Base-by-base conservation (phyloP, 768 basidiomycete genomes). In the Porpolomopsis calyptriformis region DNA sequence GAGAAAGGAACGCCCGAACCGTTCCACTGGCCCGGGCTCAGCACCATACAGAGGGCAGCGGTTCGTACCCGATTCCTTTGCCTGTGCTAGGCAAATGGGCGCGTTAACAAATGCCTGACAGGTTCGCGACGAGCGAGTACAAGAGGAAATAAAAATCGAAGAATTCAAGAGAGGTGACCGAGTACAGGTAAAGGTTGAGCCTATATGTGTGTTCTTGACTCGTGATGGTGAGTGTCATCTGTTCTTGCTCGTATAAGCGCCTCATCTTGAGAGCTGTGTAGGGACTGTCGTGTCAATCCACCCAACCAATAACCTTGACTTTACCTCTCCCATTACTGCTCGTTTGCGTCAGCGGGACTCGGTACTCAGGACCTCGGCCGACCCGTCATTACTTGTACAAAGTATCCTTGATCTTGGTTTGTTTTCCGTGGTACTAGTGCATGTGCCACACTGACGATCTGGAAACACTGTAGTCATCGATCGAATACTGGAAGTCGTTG, bases 391-490 rank as follows among this genome's bases (percentile, higher is more conserved):
- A 10, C 66, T 89, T 6, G 70, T 87, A 2, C 77, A 87, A 57
- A 74, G 74, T 26, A 53, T 89, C 19, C 63, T 89, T 33, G 85
- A 87, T 57, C 66, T 70, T 20, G 61, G 74, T 74, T 45, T 20
- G 66, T 60, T 19, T 11, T 16, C 3, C 36, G 12, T 48, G 36
- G 11, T 22, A 22, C 10, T 23, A 20, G 3, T 25, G 22, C 16
- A 7, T 47, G n/a, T n/a, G n/a, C n/a, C n/a, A n/a, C n/a, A n/a
- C n/a, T n/a, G n/a, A n/a, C n/a, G n/a, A n/a, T n/a, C n/a, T n/a
- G n/a, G n/a, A n/a, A n/a, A n/a, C n/a, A n/a, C n/a, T n/a, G 4
- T 47, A 80, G 78, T 78, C 16, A 80, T 82, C 4, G 82, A 85
- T 57, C 70, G 74, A 26, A 70, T 76, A 0, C 57, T 85, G 14